These are phyloP conservation scores for Poterioochromonas sp. DNA, from an alignment of 352 stramenopile species.

Conservation along the genomic window DNA sequence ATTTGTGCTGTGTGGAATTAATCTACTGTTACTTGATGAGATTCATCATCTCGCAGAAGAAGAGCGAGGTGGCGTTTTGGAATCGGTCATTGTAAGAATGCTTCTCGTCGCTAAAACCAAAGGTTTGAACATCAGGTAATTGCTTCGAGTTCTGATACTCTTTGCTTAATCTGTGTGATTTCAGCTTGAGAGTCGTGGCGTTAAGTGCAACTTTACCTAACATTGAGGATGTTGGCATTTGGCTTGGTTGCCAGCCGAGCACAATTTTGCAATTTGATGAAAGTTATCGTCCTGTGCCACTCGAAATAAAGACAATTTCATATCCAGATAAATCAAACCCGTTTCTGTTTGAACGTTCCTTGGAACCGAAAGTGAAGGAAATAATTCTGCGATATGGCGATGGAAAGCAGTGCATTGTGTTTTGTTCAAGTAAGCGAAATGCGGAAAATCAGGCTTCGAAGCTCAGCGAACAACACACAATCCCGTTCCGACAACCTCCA, in stretches of 20 bases:
- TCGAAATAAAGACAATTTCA: constrained; percentile 37
- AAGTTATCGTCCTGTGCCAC: constrained; percentile 44
- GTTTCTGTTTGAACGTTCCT: constrained; percentile 48
- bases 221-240: constrained; percentile 43
- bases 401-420: constrained; percentile 54
- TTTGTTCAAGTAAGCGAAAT: constrained; percentile 49
- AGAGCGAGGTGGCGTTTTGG: constrained; percentile 43
- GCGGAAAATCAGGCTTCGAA: constrained; percentile 37
- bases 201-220: constrained; percentile 48
- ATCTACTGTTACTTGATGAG: constrained; percentile 40
- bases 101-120: neutral
- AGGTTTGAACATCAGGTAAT: neutral
- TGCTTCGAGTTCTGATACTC: neutral
- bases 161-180: too few relatives aligned
- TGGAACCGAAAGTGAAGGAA: constrained; percentile 44
- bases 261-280: constrained; percentile 44
- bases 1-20: constrained; percentile 11
- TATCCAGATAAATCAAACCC: constrained; percentile 45
- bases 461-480: too few relatives aligned
- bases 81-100: constrained; percentile 45
- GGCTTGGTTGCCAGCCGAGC: constrained; percentile 39
- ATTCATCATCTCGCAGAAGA: constrained; percentile 46
- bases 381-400: constrained; percentile 49
- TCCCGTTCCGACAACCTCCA: constrained; percentile 96
- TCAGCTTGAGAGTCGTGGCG: constrained; percentile 45